Evolutionary conservation across 345 rosid genomes (phyloP).

Genomic region (Limnanthes douglasii): DNA sequence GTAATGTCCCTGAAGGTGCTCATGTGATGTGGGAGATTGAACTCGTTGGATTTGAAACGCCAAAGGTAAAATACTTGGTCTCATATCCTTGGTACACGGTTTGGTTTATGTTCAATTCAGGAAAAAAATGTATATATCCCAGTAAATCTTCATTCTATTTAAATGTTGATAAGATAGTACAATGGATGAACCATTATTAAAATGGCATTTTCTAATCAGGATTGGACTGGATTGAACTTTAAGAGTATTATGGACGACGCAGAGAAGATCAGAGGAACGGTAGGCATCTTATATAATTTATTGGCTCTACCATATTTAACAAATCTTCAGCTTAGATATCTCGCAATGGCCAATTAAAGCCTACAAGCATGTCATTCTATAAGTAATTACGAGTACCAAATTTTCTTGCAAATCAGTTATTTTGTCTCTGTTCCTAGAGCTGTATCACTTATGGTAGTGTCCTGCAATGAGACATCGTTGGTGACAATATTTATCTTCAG

Average conservation of each 20-base stretch:
- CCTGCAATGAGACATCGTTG: constrained; percentile 1
- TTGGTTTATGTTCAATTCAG: too few species aligned
- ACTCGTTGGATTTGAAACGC: constrained; percentile 92
- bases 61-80: constrained; percentile 37
- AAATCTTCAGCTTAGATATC: constrained; percentile 2
- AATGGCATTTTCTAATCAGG: constrained; percentile 34
- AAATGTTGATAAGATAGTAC: too few species aligned
- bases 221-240: constrained; percentile 94
- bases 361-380: background rate
- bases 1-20: constrained; percentile 81
- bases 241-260: constrained; percentile 88
- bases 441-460: constrained; percentile 2
- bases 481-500: constrained; percentile 27
- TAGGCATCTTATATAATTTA: constrained; percentile 15
- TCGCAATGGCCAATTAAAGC: constrained; percentile 3
- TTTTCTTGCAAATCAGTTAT: background rate
- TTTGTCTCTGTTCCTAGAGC: background rate
- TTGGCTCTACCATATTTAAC: constrained; percentile 1
- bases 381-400: too few species aligned
- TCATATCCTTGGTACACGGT: constrained; percentile 2
- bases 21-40: constrained; percentile 92
- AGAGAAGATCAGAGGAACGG: constrained; percentile 71
- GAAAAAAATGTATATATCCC: too few species aligned
- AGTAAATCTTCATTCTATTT: too few species aligned
- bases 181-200: background rate